Conservation (phyloP, 345 rosid genomes). For the Aegle marmelos region DNA sequence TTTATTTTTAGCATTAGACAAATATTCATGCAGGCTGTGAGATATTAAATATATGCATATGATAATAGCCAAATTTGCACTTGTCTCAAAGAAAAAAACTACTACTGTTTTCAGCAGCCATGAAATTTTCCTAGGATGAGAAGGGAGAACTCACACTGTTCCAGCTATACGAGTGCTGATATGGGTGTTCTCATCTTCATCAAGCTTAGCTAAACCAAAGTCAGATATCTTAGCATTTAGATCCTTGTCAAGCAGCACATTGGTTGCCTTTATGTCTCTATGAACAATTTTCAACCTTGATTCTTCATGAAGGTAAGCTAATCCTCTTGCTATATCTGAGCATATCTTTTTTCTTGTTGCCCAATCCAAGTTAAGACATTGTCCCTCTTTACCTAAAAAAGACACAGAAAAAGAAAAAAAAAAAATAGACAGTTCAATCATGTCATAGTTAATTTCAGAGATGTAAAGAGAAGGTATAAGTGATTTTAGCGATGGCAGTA, state of each 20-base stretch:
- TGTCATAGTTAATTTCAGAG: background rate
- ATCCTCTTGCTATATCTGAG: conserved; percentile 52
- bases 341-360: conserved; percentile 49
- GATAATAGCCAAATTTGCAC: background rate
- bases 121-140: background rate
- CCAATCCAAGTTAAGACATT: conserved; percentile 51
- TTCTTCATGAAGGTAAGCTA: conserved; percentile 66
- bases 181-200: conserved; percentile 73
- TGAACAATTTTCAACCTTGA: conserved; percentile 71
- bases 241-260: conserved; percentile 62
- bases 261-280: conserved; percentile 69
- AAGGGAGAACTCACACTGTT: conserved; percentile 44
- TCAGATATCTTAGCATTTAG: conserved; percentile 69
- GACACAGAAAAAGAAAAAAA: background rate
- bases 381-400: conserved; percentile 38
- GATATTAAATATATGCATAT: background rate
- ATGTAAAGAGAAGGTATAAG: no score
- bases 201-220: conserved; percentile 71
- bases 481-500: conserved; percentile 15
- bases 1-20: background rate
- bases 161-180: conserved; percentile 75
- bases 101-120: background rate
- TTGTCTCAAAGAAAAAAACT: background rate
- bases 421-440: background rate
- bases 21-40: background rate